Evolutionary conservation across 78 protist species (phyloP), one percentile per base, ranked within the genome.

Genomic region (Monocercomonoides exilis): DNA sequence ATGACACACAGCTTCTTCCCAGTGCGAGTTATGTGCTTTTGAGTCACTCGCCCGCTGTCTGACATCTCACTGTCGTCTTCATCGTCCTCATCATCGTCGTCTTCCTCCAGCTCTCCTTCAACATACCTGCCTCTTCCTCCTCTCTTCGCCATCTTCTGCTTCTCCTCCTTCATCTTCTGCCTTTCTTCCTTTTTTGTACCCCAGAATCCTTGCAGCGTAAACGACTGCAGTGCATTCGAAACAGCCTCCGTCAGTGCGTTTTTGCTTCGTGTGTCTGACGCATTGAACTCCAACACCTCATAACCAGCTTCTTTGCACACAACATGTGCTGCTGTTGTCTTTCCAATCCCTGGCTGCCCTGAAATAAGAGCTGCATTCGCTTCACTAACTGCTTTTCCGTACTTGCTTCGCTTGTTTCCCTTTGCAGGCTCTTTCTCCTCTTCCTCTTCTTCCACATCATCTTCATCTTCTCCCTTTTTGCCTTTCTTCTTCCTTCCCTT

Each of bases 311-410:
- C 82, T 32, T 6, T 21, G 42, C 42, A 4, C 45, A 79, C 82
- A 21, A 79, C 82, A 1, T 44, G 64, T 1, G 97, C 97, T 1
- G 96, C 43, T 0, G 97, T 79, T 33, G 99, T 96, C 88, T 97
- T 97, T 44, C 99, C 99, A 41, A 97, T 93, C 4, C 99, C 90
- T 2, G 98, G 97, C 29, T 93, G 94, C 1, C 98, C 96, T 0
- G 94, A 54, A 34, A 95, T 46, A 29, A 95, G 89, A 2, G 79
- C 94, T 0, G 93, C 96, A 84, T 81, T 84, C 41, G 82, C 82
- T 5, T 21, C 82, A 5, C 43, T 45, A 21, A 5, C 1, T n/a
- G 3, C 86, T 3, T 0, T 54, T 4, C 84, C 41, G 29, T 1
- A 41, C 42, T 33, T 11, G 36, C 34, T 63, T 43, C 2, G 80